Evolutionary conservation across 2,329 filamentous ascomycete genomes (phyloP).

Genomic region (Talaromyces islandicus): DNA sequence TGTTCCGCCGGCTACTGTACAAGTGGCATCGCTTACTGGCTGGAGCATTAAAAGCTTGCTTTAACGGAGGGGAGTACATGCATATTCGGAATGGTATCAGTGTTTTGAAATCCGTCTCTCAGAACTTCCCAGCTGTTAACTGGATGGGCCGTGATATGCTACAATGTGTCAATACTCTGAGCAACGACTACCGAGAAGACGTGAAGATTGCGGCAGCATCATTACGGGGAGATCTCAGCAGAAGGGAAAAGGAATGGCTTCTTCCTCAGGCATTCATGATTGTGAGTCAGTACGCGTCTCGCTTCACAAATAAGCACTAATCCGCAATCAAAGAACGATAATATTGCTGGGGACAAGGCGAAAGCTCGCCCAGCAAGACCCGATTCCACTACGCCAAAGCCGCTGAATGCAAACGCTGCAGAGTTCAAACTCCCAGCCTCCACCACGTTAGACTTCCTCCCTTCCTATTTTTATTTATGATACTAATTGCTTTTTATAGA

Average conservation of each 20-base stretch:
- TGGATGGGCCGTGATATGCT: constrained; percentile 63
- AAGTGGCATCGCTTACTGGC: constrained; percentile 86
- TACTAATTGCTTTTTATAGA: constrained; percentile 15
- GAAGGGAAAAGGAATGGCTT: constrained; percentile 45
- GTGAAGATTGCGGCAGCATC: constrained; percentile 46
- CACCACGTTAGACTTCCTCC: constrained; percentile 28
- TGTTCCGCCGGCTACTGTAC: constrained; percentile 78
- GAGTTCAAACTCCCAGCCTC: constrained; percentile 33
- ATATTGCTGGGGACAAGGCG: constrained; percentile 19
- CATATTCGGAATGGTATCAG: constrained; percentile 95
- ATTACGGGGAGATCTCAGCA: constrained; percentile 43
- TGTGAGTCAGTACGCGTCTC: constrained; percentile 16
- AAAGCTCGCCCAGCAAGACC: constrained; percentile 24
- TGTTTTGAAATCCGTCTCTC: constrained; percentile 72
- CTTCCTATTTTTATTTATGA: not conserved
- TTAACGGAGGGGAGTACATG: constrained; percentile 87
- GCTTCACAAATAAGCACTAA: not conserved
- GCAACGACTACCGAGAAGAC: constrained; percentile 42
- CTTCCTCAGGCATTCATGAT: constrained; percentile 43
- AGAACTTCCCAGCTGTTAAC: constrained; percentile 81
- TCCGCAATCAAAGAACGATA: constrained; percentile 17
- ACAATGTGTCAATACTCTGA: constrained; percentile 36
- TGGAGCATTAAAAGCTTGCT: constrained; percentile 71
- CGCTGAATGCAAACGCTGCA: constrained; percentile 35
- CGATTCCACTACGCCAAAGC: constrained; percentile 26